These are phyloP conservation scores for Solanum piurae DNA, from an alignment of 257 asterid genomes.

Conservation along the genomic window DNA sequence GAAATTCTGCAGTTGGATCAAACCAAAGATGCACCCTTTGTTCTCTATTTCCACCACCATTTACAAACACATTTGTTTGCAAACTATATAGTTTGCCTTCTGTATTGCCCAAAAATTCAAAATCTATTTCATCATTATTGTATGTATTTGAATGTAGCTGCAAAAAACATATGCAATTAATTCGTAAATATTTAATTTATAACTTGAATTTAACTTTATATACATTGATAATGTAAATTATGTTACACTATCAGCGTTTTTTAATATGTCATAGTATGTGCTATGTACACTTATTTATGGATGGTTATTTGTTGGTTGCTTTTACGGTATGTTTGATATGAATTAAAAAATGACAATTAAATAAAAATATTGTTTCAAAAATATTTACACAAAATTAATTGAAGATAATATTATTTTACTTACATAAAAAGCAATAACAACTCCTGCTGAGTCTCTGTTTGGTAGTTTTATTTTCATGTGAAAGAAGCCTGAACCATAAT, in stretches of 20 bases:
- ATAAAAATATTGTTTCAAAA: neutral
- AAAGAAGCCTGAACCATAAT: slow-evolving; percentile 59
- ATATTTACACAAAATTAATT: neutral
- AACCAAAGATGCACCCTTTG: slow-evolving; percentile 58
- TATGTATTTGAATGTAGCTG: slow-evolving; percentile 37
- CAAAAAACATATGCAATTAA: neutral
- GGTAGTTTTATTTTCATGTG: slow-evolving; percentile 54
- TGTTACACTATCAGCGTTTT: neutral
- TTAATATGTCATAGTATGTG: neutral
- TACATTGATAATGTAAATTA: neutral
- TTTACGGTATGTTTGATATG: neutral
- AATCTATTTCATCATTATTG: slow-evolving; percentile 55
- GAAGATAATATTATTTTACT: neutral
- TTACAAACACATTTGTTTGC: slow-evolving; percentile 50
- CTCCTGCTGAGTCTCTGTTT: slow-evolving; percentile 51
- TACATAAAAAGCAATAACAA: slow-evolving; percentile 60
- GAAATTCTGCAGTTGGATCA: slow-evolving; percentile 63
- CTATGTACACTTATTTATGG: neutral
- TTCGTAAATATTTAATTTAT: neutral
- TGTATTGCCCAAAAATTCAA: slow-evolving; percentile 63
- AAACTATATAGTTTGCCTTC: slow-evolving; percentile 45
- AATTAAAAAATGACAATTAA: neutral
- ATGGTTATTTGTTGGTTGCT: neutral
- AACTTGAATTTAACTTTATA: neutral
- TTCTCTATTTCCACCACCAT: slow-evolving; percentile 53